A percentile compares a stretch with the other conserved stretches of the same genome.
These are phyloP conservation scores for Fusarium solani-melongenae DNA, from an alignment of 2,329 filamentous ascomycete genomes.

Conservation along the genomic window DNA sequence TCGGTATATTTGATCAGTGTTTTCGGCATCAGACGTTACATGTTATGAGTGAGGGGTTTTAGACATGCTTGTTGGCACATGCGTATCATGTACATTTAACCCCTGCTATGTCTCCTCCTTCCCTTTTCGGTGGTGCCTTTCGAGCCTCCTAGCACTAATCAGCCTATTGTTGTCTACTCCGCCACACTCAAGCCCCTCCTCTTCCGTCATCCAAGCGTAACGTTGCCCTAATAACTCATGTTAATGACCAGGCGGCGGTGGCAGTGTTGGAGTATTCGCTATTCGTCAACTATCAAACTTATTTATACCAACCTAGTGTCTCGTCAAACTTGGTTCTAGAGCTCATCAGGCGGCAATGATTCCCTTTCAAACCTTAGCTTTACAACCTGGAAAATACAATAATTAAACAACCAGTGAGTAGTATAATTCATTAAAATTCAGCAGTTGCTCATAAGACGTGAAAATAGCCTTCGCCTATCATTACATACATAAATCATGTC, in stretches of 20 bases:
- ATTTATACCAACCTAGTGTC: background rate
- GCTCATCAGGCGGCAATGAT: background rate
- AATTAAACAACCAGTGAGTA: background rate
- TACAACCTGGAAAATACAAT: background rate
- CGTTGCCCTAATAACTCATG: background rate
- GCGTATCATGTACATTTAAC: background rate
- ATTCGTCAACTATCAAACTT: background rate
- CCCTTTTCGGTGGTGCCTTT: background rate
- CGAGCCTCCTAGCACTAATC: background rate
- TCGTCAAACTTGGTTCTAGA: background rate
- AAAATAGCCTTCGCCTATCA: background rate
- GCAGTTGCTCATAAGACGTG: background rate
- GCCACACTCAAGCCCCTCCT: background rate
- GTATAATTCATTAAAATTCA: background rate
- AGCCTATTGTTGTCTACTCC: background rate
- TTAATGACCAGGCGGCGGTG: background rate
- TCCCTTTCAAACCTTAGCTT: background rate
- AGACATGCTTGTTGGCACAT: background rate
- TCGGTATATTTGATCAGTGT: background rate
- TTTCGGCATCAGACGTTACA: background rate
- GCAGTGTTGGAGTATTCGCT: background rate
- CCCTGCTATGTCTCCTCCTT: background rate
- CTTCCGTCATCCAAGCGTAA: background rate
- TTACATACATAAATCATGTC: background rate
- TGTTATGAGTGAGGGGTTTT: background rate